phyloP scores from a whole-genome alignment of 805 yeast genomes.

The Metschnikowia corniflorae region DNA sequence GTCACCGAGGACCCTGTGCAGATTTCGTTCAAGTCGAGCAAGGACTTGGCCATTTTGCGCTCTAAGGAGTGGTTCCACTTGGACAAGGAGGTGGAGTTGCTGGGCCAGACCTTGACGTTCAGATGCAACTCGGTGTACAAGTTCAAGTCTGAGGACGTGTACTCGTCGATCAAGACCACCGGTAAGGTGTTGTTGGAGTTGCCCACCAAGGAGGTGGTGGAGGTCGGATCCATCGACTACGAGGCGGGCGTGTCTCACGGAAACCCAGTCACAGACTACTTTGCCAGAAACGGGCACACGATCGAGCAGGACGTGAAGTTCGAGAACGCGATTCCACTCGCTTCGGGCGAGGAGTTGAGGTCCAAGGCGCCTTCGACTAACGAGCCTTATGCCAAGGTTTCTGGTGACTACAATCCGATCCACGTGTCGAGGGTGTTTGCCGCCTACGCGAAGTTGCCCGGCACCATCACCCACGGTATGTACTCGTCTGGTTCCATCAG shows the following conservation, averaged over 20 bases:
- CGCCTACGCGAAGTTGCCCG: slow-evolving; percentile 87
- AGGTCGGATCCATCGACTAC: slow-evolving; percentile 80
- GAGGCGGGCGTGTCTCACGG: slow-evolving; percentile 92
- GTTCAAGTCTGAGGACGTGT: slow-evolving; percentile 72
- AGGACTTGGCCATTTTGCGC: slow-evolving; percentile 88
- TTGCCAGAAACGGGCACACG: slow-evolving; percentile 85
- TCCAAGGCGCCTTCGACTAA: slow-evolving; percentile 91
- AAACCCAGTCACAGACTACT: slow-evolving; percentile 94
- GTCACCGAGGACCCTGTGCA: slow-evolving; percentile 83
- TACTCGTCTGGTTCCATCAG: slow-evolving; percentile 94
- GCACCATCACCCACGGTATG: slow-evolving; percentile 99
- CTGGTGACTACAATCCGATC: slow-evolving; percentile 98
- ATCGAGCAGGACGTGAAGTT: slow-evolving; percentile 91
- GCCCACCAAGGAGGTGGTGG: slow-evolving; percentile 84
- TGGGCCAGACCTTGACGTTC: slow-evolving; percentile 80
- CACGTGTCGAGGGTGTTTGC: slow-evolving; percentile 96
- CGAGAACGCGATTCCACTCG: slow-evolving; percentile 86
- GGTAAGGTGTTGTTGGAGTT: slow-evolving; percentile 87
- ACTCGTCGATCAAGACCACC: slow-evolving; percentile 71
- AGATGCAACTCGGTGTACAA: slow-evolving; percentile 82
- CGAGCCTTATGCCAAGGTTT: slow-evolving; percentile 94
- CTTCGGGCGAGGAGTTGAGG: slow-evolving; percentile 56
- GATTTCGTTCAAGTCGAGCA: slow-evolving; percentile 64
- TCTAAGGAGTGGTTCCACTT: slow-evolving; percentile 98
- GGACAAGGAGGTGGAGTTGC: slow-evolving; percentile 63